Evolutionary conservation across 306 rosid genomes (phyloP).

Genomic region (Fagus sylvatica): DNA sequence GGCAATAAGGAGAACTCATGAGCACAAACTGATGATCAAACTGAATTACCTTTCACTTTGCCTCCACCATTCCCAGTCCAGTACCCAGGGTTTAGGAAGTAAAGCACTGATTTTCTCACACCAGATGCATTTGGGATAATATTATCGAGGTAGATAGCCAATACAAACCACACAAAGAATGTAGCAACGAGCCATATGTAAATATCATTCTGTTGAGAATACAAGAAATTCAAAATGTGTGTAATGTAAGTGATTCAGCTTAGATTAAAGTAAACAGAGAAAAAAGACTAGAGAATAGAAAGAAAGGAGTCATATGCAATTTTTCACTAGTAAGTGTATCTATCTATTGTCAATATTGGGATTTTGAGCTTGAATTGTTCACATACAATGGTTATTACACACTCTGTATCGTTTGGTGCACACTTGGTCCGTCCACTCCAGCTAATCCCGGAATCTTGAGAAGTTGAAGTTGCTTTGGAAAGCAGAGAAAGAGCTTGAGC

Average conservation of each 20-base stretch:
- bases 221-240: slow-evolving; percentile 24
- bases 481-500: slow-evolving; percentile 63
- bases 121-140: slow-evolving; percentile 84
- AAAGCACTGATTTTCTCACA: slow-evolving; percentile 69
- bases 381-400: slow-evolving; percentile 77
- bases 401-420: slow-evolving; percentile 29
- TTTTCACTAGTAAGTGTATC: neutral
- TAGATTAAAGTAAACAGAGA: slow-evolving; percentile 10
- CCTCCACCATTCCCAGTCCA: slow-evolving; percentile 77
- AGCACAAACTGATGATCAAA: slow-evolving; percentile 16
- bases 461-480: slow-evolving; percentile 49
- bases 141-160: slow-evolving; percentile 89
- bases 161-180: slow-evolving; percentile 72
- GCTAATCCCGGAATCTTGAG: slow-evolving; percentile 63
- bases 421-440: slow-evolving; percentile 74
- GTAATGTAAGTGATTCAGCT: slow-evolving; percentile 2
- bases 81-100: slow-evolving; percentile 72
- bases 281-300: slow-evolving; percentile 19
- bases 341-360: neutral
- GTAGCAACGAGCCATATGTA: slow-evolving; percentile 68
- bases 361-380: slow-evolving; percentile 19
- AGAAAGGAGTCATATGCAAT: neutral
- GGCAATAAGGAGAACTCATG: slow-evolving; percentile 19
- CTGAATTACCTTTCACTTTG: slow-evolving; percentile 63
- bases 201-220: slow-evolving; percentile 60